Evolutionary conservation across 129 eudicot species (phyloP), one percentile per base, ranked within the genome.

Genomic region (Helianthus tuberosus): DNA sequence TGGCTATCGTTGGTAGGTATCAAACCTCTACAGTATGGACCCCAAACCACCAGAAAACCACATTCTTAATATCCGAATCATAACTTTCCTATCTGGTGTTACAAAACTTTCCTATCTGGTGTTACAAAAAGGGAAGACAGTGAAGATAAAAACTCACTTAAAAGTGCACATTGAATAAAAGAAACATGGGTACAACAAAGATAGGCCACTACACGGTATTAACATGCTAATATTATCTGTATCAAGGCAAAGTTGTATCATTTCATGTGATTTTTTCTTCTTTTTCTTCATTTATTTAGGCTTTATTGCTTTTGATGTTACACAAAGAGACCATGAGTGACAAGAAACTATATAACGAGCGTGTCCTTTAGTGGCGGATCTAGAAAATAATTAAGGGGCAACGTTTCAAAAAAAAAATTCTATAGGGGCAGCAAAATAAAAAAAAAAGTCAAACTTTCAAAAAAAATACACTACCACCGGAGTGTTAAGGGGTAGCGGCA

Each of bases 61-160:
- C 58, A 15, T 53, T 52, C 8, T 14, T 14, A 50, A 53, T 14
- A 53, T 53, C 59, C 10, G 17, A 53, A 14, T 53, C 25, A 53
- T 53, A 53, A 53, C 59, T 53, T 53, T 53, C 59, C 59, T 53
- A 53, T 53, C 59, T 53, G 17, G 59, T 53, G 59, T 53, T 53
- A 53, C 59, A 16, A 53, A n/a, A n/a, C n/a, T n/a, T n/a, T n/a
- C n/a, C n/a, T n/a, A n/a, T n/a, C n/a, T n/a, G n/a, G n/a, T n/a
- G n/a, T n/a, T n/a, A n/a, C n/a, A n/a, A n/a, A 53, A 53, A 53
- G 59, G 15, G 59, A 53, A 15, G 59, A 53, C 59, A 6, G 3
- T 53, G 59, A 7, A 53, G 59, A 53, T 53, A 53, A 53, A 53
- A 53, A 15, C 27, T 53, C 59, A 53, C 27, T 53, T 53, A 53